Conservation (phyloP, 306 rosid genomes). For the Neltuma alba region DNA sequence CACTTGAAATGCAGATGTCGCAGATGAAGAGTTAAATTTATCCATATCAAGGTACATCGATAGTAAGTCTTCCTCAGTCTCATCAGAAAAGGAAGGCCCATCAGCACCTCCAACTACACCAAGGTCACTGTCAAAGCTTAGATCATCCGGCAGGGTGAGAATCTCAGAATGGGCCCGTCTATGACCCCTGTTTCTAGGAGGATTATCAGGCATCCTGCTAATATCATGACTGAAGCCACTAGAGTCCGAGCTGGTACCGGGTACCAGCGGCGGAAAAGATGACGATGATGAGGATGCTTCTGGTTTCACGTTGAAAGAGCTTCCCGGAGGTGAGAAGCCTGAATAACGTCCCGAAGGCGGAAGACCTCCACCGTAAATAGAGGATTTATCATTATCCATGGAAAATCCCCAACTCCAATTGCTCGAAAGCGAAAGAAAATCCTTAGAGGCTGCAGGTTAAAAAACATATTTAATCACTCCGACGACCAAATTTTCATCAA, state of each 20-base stretch:
- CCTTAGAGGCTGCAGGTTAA: conserved; percentile 13
- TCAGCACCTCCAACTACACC: conserved; percentile 68
- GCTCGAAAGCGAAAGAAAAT: conserved; percentile 16
- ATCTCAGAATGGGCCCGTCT: conserved; percentile 89
- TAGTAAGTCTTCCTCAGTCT: conserved; percentile 71
- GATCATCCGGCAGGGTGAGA: conserved; percentile 75
- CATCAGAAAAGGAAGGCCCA: conserved; percentile 72
- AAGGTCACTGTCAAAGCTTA: conserved; percentile 71
- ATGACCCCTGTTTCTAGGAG: conserved; percentile 71
- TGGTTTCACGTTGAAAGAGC: conserved; percentile 55
- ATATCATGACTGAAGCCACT: conserved; percentile 74
- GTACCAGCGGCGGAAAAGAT: conserved; percentile 48
- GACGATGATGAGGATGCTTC: conserved; percentile 46
- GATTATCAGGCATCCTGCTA: conserved; percentile 78
- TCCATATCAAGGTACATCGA: conserved; percentile 84
- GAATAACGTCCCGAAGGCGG: conserved; percentile 61
- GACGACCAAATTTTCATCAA: not conserved
- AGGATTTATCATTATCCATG: conserved; percentile 74
- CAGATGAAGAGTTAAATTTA: conserved; percentile 66
- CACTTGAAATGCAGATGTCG: conserved; percentile 56
- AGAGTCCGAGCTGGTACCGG: conserved; percentile 51
- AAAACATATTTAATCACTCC: conserved; percentile 11
- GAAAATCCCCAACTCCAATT: conserved; percentile 10
- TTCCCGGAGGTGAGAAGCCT: conserved; percentile 48
- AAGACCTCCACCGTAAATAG: conserved; percentile 56